These are phyloP conservation scores for Dipteronia sinensis DNA, from an alignment of 345 rosid genomes.

Conservation along the genomic window DNA sequence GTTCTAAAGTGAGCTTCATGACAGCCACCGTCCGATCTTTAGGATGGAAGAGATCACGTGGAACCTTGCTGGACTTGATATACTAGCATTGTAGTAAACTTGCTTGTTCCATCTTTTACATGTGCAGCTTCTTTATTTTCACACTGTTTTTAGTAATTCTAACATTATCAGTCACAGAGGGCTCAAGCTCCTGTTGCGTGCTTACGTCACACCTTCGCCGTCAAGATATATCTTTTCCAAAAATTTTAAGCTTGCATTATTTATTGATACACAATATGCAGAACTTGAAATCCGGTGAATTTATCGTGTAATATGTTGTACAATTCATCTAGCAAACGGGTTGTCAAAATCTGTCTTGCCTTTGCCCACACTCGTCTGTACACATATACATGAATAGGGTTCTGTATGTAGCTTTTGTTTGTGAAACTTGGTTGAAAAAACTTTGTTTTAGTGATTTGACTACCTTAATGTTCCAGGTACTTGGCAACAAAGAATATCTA, in stretches of 20 bases:
- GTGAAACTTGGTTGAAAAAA: too few relatives aligned
- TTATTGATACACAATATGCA: too few relatives aligned
- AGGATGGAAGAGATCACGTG: too few relatives aligned
- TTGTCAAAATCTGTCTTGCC: background rate
- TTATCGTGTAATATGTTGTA: background rate
- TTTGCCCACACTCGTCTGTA: background rate
- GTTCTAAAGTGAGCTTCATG: too few relatives aligned
- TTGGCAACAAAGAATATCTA: constrained; percentile 41
- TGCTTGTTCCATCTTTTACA: too few relatives aligned
- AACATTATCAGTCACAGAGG: too few relatives aligned
- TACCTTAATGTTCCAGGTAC: constrained; percentile 32
- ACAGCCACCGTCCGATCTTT: too few relatives aligned
- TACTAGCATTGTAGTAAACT: too few relatives aligned
- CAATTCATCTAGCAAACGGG: background rate
- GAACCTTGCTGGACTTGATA: too few relatives aligned
- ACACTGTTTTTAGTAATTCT: too few relatives aligned
- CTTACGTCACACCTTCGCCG: background rate
- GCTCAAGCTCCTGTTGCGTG: background rate
- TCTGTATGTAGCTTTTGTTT: background rate
- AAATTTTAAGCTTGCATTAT: background rate
- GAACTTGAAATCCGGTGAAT: background rate
- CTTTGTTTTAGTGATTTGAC: background rate
- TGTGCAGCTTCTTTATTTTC: too few relatives aligned
- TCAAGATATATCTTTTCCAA: background rate
- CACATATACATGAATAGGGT: background rate